These are phyloP conservation scores for Dichomitus squalens DNA, from an alignment of 1,284 basidiomycete species.

Conservation along the genomic window DNA sequence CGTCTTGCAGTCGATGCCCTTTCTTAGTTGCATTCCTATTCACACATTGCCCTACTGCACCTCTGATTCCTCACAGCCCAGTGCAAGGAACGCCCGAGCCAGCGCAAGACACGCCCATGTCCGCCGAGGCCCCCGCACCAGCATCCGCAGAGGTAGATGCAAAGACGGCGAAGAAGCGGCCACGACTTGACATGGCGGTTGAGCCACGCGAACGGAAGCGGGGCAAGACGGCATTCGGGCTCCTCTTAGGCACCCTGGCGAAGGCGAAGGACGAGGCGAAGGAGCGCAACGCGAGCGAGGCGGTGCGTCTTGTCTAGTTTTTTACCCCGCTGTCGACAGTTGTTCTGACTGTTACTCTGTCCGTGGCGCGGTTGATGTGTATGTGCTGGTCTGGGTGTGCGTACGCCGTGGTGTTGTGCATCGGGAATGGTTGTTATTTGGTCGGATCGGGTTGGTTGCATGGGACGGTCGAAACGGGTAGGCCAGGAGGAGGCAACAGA, in stretches of 20 bases:
- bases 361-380: not conserved
- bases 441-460: not conserved
- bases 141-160: slow-evolving; percentile 20
- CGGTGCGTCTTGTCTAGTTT: slow-evolving; percentile 48
- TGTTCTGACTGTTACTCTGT: slow-evolving; percentile 4
- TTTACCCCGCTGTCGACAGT: not conserved
- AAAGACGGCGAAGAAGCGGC: slow-evolving; percentile 55
- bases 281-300: slow-evolving; percentile 76
- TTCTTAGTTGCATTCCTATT: not conserved
- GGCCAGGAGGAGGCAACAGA: slow-evolving; percentile 79
- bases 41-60: not conserved
- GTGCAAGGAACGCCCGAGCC: slow-evolving; percentile 27
- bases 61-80: slow-evolving; percentile 4
- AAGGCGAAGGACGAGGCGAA: slow-evolving; percentile 83
- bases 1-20: slow-evolving; percentile 17
- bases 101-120: slow-evolving; percentile 34
- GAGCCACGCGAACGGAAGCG: slow-evolving; percentile 64
- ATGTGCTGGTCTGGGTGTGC: slow-evolving; percentile 5
- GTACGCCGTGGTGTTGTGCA: not conserved
- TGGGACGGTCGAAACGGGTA: slow-evolving; percentile 30
- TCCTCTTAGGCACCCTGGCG: slow-evolving; percentile 77
- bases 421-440: not conserved
- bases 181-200: slow-evolving; percentile 65
- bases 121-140: slow-evolving; percentile 23
- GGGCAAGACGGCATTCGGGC: slow-evolving; percentile 82